Evolutionary conservation across 768 basidiomycete species (phyloP).

Genomic region (Crucibulum laeve): DNA sequence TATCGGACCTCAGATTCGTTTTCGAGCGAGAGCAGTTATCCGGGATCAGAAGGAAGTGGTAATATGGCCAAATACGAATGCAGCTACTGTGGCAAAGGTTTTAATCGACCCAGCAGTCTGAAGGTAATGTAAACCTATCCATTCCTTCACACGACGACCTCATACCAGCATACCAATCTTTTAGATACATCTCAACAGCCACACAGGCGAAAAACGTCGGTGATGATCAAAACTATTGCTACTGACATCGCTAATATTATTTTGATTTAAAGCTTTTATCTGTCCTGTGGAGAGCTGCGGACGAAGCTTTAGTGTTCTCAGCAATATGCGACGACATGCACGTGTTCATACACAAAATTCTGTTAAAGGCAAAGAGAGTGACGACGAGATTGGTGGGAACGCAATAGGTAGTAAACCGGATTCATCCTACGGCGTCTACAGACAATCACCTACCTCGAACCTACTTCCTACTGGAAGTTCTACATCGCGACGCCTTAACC

Average conservation of each 20-base stretch:
- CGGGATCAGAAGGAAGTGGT: slow-evolving; percentile 10
- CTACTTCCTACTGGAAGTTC: slow-evolving; percentile 8
- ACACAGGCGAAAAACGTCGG: slow-evolving; percentile 84
- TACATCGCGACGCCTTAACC: slow-evolving; percentile 21
- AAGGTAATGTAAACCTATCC: slow-evolving; percentile 41
- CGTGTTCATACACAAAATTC: slow-evolving; percentile 52
- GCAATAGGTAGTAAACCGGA: background rate
- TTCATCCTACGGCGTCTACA: no score
- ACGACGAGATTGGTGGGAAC: no score
- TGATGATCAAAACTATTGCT: slow-evolving; percentile 9
- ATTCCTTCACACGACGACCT: slow-evolving; percentile 7
- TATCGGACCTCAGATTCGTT: slow-evolving; percentile 12
- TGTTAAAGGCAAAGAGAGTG: slow-evolving; percentile 33
- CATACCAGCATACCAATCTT: slow-evolving; percentile 8
- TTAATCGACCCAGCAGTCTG: slow-evolving; percentile 79
- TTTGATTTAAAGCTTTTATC: slow-evolving; percentile 51
- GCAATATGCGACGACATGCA: slow-evolving; percentile 85
- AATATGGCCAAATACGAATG: slow-evolving; percentile 62
- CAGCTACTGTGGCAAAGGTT: slow-evolving; percentile 73
- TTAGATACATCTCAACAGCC: slow-evolving; percentile 81
- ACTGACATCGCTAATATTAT: slow-evolving; percentile 7
- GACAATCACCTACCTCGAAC: background rate
- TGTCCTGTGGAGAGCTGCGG: slow-evolving; percentile 76
- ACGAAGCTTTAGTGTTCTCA: slow-evolving; percentile 80
- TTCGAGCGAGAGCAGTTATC: slow-evolving; percentile 8